These are phyloP conservation scores for Phylloporus sp. DNA, from an alignment of 768 basidiomycete species.

Conservation along the genomic window DNA sequence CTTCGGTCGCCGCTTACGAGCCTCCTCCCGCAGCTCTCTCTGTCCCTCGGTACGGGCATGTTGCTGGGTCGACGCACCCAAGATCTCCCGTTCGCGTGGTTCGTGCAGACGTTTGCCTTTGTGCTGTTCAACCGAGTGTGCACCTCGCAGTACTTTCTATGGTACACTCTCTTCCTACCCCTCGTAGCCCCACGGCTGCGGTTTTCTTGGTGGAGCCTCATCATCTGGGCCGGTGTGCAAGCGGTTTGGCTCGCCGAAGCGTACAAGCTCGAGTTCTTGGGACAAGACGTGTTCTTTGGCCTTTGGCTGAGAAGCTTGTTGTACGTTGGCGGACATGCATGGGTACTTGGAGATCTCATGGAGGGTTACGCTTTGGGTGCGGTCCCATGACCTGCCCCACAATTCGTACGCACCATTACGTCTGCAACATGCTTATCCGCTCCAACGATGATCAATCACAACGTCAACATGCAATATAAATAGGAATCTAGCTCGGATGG, in stretches of 20 bases:
- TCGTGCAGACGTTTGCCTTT: constrained; percentile 84
- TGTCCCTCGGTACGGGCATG: constrained; percentile 71
- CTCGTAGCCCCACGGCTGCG: constrained; percentile 66
- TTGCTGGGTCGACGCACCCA: constrained; percentile 52
- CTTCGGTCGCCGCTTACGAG: constrained; percentile 72
- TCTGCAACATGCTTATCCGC: not conserved
- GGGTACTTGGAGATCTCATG: constrained; percentile 71
- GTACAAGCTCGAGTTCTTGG: constrained; percentile 86
- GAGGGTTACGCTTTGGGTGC: constrained; percentile 31
- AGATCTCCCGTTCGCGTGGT: constrained; percentile 80
- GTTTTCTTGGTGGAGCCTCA: constrained; percentile 44
- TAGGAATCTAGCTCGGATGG: constrained; percentile 17
- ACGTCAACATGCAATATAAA: constrained; percentile 10
- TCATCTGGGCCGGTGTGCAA: constrained; percentile 74
- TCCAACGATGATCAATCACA: not conserved
- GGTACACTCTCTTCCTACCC: constrained; percentile 90
- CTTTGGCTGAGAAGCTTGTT: constrained; percentile 77
- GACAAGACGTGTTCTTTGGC: constrained; percentile 60
- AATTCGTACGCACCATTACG: not conserved
- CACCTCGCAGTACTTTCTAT: constrained; percentile 97
- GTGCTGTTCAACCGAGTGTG: constrained; percentile 99
- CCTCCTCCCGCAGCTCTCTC: constrained; percentile 77
- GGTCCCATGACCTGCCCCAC: not conserved
- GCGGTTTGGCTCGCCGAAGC: constrained; percentile 89
- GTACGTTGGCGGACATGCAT: constrained; percentile 72